Conservation (phyloP, 2,329 filamentous ascomycete species). For the Magnaporthiopsis rhizophila region DNA sequence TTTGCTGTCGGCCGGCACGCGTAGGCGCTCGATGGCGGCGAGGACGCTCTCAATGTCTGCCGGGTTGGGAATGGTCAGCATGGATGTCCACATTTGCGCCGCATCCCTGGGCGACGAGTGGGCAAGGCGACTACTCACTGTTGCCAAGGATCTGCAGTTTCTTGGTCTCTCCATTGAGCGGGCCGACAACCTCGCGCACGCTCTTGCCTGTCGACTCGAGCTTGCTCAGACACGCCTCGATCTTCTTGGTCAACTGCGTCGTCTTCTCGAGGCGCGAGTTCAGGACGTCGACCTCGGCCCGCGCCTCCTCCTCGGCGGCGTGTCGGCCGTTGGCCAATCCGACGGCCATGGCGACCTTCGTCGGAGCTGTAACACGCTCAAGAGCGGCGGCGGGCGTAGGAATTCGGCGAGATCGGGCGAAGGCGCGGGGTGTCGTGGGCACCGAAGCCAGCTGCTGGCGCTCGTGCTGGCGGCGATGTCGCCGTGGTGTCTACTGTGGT, state of each 20-base stretch:
- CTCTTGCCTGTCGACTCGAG: conserved; percentile 84
- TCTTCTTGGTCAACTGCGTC: conserved; percentile 87
- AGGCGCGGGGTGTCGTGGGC: too few species aligned
- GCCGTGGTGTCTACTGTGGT: not conserved
- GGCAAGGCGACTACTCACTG: conserved; percentile 42
- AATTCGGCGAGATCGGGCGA: not conserved
- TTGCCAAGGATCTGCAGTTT: conserved; percentile 78
- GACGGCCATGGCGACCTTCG: conserved; percentile 36
- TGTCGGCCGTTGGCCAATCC: conserved; percentile 38
- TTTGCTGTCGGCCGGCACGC: conserved; percentile 87
- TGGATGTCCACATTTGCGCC: too few species aligned
- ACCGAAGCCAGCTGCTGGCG: not conserved
- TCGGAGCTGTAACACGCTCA: not conserved
- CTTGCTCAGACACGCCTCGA: conserved; percentile 76
- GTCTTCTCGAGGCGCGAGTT: conserved; percentile 82
- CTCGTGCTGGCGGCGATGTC: not conserved
- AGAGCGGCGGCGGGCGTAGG: not conserved
- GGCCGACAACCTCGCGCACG: conserved; percentile 84
- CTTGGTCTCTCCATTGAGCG: conserved; percentile 87
- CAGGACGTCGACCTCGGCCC: conserved; percentile 62
- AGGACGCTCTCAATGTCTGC: conserved; percentile 79
- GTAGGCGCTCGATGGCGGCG: conserved; percentile 77
- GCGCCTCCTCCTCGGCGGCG: conserved; percentile 57
- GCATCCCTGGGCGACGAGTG: not conserved
- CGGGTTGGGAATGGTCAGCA: not conserved